These are phyloP conservation scores for Cajanus cajan DNA, from an alignment of 306 rosid genomes.

Conservation along the genomic window DNA sequence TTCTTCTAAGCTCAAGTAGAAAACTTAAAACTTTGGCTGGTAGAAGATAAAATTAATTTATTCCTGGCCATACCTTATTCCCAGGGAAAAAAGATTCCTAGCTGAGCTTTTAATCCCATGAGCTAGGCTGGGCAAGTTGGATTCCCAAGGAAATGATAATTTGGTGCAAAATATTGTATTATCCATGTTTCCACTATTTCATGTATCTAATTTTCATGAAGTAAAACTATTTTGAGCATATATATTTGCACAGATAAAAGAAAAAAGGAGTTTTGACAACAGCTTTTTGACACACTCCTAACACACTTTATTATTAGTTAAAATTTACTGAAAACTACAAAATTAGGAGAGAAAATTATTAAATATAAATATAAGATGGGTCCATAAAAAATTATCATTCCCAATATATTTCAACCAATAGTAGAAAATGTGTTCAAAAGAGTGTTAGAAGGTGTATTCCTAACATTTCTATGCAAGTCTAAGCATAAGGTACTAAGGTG, in stretches of 20 bases:
- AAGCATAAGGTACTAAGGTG: not conserved
- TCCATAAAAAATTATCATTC: too few relatives aligned
- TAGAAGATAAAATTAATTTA: not conserved
- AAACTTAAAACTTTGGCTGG: too few relatives aligned
- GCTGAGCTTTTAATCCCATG: not conserved
- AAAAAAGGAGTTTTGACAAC: not conserved
- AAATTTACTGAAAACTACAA: too few relatives aligned
- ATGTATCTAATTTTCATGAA: not conserved
- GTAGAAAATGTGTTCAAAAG: too few relatives aligned
- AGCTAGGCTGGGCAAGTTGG: not conserved
- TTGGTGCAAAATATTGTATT: not conserved
- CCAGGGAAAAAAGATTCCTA: not conserved
- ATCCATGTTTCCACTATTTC: not conserved
- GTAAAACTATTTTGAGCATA: not conserved
- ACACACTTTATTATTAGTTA: too few relatives aligned
- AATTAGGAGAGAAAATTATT: too few relatives aligned
- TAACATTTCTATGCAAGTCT: too few relatives aligned
- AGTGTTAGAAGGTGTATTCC: too few relatives aligned
- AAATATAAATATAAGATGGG: too few relatives aligned
- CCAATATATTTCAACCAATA: too few relatives aligned
- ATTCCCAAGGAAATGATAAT: not conserved
- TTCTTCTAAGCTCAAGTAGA: too few relatives aligned
- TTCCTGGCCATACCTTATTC: not conserved
- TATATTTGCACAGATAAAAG: not conserved
- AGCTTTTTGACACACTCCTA: too few relatives aligned